These are phyloP conservation scores for Pleurotus ostreatus DNA, from an alignment of 768 basidiomycete species.

Conservation along the genomic window DNA sequence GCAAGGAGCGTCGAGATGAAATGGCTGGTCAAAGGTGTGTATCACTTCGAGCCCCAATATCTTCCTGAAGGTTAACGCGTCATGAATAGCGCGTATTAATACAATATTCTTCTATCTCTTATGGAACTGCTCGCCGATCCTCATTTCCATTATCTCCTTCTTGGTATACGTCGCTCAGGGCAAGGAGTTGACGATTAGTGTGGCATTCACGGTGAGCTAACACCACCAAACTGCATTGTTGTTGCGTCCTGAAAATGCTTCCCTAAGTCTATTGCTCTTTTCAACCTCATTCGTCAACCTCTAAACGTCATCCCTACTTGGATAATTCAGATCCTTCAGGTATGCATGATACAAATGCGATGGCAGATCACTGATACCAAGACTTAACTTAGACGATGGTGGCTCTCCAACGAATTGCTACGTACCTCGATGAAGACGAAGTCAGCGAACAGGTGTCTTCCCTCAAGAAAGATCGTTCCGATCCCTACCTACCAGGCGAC, in stretches of 20 bases:
- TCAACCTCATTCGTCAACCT: conserved; percentile 73
- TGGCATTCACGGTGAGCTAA: conserved; percentile 74
- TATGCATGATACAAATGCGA: conserved; percentile 12
- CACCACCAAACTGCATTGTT: not conserved
- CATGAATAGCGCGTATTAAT: conserved; percentile 58
- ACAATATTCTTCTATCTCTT: conserved; percentile 64
- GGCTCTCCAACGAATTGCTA: conserved; percentile 62
- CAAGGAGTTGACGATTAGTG: conserved; percentile 68
- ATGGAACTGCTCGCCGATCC: conserved; percentile 74
- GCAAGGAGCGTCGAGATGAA: conserved; percentile 67
- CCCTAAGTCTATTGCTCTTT: conserved; percentile 68
- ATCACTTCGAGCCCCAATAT: not conserved
- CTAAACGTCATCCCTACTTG: conserved; percentile 78
- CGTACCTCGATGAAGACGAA: conserved; percentile 68
- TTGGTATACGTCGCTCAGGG: conserved; percentile 67
- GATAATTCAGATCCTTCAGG: conserved; percentile 74
- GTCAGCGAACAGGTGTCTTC: conserved; percentile 64
- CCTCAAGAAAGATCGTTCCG: conserved; percentile 38
- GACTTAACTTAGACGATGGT: conserved; percentile 49
- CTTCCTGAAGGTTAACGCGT: not conserved
- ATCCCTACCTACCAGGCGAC: conserved; percentile 22
- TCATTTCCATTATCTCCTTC: conserved; percentile 81
- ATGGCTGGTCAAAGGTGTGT: conserved; percentile 70
- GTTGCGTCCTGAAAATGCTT: not conserved
- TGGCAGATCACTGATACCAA: not conserved